Evolutionary conservation across 495 filamentous ascomycete genomes (phyloP), one percentile per base, ranked within the genome.

Genomic region (Hamigera avellanea): DNA sequence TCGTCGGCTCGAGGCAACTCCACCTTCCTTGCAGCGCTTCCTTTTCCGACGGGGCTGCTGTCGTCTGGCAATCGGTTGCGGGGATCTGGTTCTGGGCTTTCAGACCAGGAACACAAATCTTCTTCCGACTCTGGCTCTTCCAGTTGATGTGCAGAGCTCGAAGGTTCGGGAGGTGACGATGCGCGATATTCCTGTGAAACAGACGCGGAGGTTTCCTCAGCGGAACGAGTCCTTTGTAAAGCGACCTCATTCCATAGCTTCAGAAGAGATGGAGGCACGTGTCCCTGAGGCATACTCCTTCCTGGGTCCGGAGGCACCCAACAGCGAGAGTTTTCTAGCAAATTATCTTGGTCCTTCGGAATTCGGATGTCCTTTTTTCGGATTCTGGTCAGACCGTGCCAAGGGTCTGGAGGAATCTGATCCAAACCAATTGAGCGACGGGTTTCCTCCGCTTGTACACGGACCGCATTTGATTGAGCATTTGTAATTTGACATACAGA

Each of bases 281-380:
- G 50, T 6, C 53, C 59, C 15, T 40, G 43, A 15, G 53, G 48
- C 25, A 27, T 26, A 13, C 33, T 35, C 1, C 43, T 35, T 10
- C 57, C 57, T 6, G 52, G 27, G 10, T 37, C 30, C 14, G 62
- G 53, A 18, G 65, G 66, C 21, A 69, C 44, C 56, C 57, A 70
- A 49, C 46, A 64, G n/a, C 72, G 60, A 12, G 51, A 40, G 2
- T 56, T 49, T 12, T 73, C 64, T 3, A 93, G 51, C 13, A 87
- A 50, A 14, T 60, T 46, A 33, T 58, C 54, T 48, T 93, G 86
- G 12, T 75, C 69, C 23, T 56, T 66, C 5, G 74, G 70, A 31
- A 86, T 73, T 21, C 41, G 59, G 17, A 75, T 53, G 43, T 78
- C 66, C 32, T 50, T 50, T 14, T 44, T 50, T 15, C 56, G 53